Evolutionary conservation across 352 stramenopile genomes (phyloP), one percentile per base, ranked within the genome.

Genomic region (Globisporangium heterothallicum): DNA sequence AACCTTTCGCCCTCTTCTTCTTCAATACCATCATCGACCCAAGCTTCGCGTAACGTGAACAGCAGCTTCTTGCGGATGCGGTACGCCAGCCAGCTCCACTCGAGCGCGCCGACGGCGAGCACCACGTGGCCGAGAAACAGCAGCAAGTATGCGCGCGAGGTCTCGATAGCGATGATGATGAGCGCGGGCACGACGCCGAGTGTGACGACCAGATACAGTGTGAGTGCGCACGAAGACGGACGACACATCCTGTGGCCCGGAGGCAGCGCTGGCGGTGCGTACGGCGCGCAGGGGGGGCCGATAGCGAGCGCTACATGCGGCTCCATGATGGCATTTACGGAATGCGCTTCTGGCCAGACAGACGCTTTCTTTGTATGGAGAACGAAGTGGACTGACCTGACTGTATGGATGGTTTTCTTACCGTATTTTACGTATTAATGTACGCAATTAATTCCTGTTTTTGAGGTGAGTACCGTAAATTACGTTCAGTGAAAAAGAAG

Each of bases 71-170:
- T 52, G 26, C 71, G 66, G 22, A 81, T 72, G 36, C 71, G 71
- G 53, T 73, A 82, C 43, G 62, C 59, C 21, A 82, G 42, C 68
- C 66, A 82, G 32, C 58, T 70, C 71, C 66, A 82, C 57, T 82
- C 71, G 40, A 82, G 63, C 18, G 68, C 63, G 30, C 57, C 56
- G 2, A 78, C 27, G 3, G 63, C 71, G 30, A 82, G 52, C 40
- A 77, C 25, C 22, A 70, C 38, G 30, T 82, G 63, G 2, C 36
- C 66, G 12, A 75, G 35, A 43, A 75, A 78, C 9, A 82, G 58
- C 52, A 82, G 53, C 29, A 74, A 38, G 40, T 68, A 76, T 18
- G 61, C 63, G 26, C 61, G 60, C 12, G 63, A 64, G 16, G 61
- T 41, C 57, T 82, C 68, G 34, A 79, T 42, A 19, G 73, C 63